Percentiles rank a stretch among this genome's conserved stretches.
Evolutionary conservation across 2,329 filamentous ascomycete species (phyloP).

Genomic region (Fusarium papillatum): DNA sequence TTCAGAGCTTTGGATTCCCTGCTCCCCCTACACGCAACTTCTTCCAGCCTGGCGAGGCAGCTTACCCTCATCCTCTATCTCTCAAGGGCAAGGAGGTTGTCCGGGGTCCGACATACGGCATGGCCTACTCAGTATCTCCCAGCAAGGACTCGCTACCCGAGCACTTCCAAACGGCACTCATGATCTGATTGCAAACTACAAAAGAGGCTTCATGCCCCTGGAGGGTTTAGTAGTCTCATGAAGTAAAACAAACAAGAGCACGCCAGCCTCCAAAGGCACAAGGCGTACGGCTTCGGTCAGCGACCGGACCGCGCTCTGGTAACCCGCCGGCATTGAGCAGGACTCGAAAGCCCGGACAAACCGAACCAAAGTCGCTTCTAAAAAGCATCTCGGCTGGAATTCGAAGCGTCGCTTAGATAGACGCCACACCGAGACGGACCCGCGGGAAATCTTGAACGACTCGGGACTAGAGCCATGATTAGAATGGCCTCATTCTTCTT

Average conservation of each 20-base stretch:
- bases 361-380: not conserved
- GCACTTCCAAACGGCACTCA: slow-evolving; percentile 28
- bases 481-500: not conserved
- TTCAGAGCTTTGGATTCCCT: slow-evolving; percentile 23
- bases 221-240: slow-evolving; percentile 56
- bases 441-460: not conserved
- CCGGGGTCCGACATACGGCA: slow-evolving; percentile 48
- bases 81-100: slow-evolving; percentile 60
- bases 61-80: slow-evolving; percentile 43
- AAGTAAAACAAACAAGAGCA: slow-evolving; percentile 51
- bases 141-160: slow-evolving; percentile 51
- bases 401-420: slow-evolving; percentile 11
- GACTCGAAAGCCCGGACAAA: slow-evolving; percentile 4
- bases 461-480: slow-evolving; percentile 4
- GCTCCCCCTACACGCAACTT: slow-evolving; percentile 36
- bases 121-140: slow-evolving; percentile 52
- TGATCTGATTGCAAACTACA: slow-evolving; percentile 25
- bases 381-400: slow-evolving; percentile 1
- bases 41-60: slow-evolving; percentile 44
- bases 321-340: slow-evolving; percentile 18
- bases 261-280: not conserved
- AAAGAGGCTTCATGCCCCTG: slow-evolving; percentile 41
- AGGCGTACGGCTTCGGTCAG: not conserved
- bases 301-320: not conserved
- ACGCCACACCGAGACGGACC: slow-evolving; percentile 19